phyloP scores from a whole-genome alignment of 2,329 filamentous ascomycete species.

The Pyrenochaeta sp. region DNA sequence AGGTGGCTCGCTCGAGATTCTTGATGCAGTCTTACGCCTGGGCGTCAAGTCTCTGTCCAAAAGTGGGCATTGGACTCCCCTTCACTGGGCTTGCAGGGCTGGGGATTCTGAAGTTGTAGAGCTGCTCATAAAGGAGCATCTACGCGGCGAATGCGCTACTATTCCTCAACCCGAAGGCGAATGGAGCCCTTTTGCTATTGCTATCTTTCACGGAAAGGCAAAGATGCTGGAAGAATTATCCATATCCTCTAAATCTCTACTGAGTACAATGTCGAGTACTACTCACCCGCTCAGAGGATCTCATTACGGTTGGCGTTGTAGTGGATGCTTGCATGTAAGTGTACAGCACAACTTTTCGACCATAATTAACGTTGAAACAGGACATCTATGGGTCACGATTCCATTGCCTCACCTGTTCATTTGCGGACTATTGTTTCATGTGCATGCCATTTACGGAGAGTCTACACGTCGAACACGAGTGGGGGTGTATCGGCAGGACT shows the following conservation, averaged over 20 bases:
- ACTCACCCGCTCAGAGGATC: not conserved
- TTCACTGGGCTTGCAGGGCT: conserved; percentile 15
- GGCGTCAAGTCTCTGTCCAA: not conserved
- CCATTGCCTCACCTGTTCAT: conserved; percentile 8
- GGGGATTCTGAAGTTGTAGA: conserved; percentile 11
- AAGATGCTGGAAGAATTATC: conserved; percentile 12
- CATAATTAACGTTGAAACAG: conserved; percentile 1
- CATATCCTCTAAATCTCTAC: not conserved
- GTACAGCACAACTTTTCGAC: not conserved
- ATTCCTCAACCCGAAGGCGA: conserved; percentile 1
- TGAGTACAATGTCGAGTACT: not conserved
- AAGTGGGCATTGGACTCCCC: conserved; percentile 6
- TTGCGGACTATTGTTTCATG: conserved; percentile 19
- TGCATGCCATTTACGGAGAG: conserved; percentile 12
- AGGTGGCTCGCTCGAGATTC: conserved; percentile 10
- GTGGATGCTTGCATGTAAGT: conserved; percentile 22
- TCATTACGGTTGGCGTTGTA: conserved; percentile 4
- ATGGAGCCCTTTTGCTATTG: conserved; percentile 21
- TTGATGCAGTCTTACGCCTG: not conserved
- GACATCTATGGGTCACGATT: conserved; percentile 16
- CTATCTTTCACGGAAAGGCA: conserved; percentile 17
- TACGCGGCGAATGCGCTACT: not conserved
- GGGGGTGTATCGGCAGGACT: conserved; percentile 2
- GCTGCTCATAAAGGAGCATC: conserved; percentile 4
- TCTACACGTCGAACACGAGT: conserved; percentile 15